Conservation (phyloP, 306 rosid species). For the Calophaca sinica region DNA sequence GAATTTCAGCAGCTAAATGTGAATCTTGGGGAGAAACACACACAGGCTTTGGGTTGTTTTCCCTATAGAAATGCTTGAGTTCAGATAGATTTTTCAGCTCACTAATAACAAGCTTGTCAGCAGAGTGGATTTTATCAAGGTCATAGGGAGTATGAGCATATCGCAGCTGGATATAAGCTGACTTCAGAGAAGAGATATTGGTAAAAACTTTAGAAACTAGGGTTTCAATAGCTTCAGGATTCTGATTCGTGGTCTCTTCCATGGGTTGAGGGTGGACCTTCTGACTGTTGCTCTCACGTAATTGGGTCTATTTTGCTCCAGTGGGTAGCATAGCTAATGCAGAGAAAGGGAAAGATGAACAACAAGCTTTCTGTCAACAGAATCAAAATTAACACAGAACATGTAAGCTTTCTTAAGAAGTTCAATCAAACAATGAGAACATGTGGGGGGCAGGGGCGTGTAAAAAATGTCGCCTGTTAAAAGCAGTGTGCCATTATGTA, state of each 20-base stretch:
- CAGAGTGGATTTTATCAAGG: constrained; percentile 93
- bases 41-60: constrained; percentile 93
- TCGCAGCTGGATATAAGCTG: constrained; percentile 97
- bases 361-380: constrained; percentile 59
- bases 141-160: constrained; percentile 98
- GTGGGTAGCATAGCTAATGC: constrained; percentile 93
- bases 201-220: constrained; percentile 82
- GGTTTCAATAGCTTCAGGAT: constrained; percentile 90
- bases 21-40: constrained; percentile 95
- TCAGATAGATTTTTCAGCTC: constrained; percentile 95
- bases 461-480: background rate
- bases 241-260: constrained; percentile 97
- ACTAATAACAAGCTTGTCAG: constrained; percentile 87
- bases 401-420: constrained; percentile 60
- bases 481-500: constrained; percentile 13
- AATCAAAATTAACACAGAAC: constrained; percentile 51
- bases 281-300: constrained; percentile 91
- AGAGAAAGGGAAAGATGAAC: constrained; percentile 53
- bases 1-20: constrained; percentile 98
- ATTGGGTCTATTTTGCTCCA: constrained; percentile 88
- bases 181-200: constrained; percentile 84
- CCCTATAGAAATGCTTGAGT: constrained; percentile 96
- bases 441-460: background rate
- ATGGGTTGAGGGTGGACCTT: constrained; percentile 99
- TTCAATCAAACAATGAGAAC: constrained; percentile 44